phyloP scores from a whole-genome alignment of 768 basidiomycete species.

The Bullera alba region DNA sequence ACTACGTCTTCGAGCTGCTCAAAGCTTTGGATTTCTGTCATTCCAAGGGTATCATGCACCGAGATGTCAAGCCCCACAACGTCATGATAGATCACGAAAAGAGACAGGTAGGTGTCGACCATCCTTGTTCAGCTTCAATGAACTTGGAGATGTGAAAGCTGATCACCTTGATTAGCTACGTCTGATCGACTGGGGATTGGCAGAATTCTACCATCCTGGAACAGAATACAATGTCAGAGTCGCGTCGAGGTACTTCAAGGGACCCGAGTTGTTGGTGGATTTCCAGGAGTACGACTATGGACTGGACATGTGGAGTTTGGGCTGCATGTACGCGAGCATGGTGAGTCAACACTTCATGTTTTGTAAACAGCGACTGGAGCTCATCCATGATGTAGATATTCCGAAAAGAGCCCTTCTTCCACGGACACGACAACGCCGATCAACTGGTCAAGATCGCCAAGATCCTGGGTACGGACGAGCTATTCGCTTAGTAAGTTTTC shows the following conservation, averaged over 20 bases:
- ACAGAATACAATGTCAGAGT: conserved; percentile 98
- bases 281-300: conserved; percentile 99
- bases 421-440: conserved; percentile 98
- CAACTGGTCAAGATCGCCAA: conserved; percentile 97
- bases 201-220: conserved; percentile 96
- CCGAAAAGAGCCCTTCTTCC: conserved; percentile 98
- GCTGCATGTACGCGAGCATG: conserved; percentile 99
- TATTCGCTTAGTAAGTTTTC: conserved; percentile 64
- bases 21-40: conserved; percentile 98
- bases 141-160: neutral
- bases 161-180: conserved; percentile 57
- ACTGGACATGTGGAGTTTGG: conserved; percentile 97
- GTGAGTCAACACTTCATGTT: conserved; percentile 49
- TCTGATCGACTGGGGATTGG: conserved; percentile 96
- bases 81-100: conserved; percentile 99
- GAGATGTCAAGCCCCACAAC: conserved; percentile 97
- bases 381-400: conserved; percentile 62
- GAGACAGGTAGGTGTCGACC: conserved; percentile 64
- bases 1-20: conserved; percentile 91
- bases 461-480: conserved; percentile 90
- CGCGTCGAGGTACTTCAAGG: conserved; percentile 95
- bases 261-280: conserved; percentile 90
- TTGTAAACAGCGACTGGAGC: neutral
- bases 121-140: too few species aligned
- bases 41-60: conserved; percentile 97